phyloP scores from a whole-genome alignment of 192 early-diverging fungal species.

The Mortierella antarctica region DNA sequence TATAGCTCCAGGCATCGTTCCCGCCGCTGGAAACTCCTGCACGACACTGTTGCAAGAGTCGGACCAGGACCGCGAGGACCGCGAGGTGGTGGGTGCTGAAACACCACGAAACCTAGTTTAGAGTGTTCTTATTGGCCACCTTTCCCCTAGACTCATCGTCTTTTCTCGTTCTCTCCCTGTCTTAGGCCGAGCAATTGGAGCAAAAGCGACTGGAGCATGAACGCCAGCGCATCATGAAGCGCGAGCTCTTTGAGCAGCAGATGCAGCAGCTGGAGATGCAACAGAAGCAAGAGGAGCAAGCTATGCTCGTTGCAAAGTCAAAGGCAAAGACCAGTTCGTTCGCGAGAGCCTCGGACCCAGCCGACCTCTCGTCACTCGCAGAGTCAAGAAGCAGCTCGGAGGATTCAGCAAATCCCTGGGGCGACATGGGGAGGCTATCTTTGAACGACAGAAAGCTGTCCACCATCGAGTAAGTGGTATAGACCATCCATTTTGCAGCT shows the following conservation, averaged over 20 bases:
- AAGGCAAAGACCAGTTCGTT: constrained; percentile 31
- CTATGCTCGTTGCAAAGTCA: constrained; percentile 46
- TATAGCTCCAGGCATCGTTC: constrained; percentile 13
- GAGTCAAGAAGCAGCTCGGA: constrained; percentile 79
- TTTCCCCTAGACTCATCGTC: background rate
- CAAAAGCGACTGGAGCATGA: constrained; percentile 60
- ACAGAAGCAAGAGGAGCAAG: constrained; percentile 59
- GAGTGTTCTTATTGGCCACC: no score
- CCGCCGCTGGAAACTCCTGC: background rate
- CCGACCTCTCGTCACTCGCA: constrained; percentile 68
- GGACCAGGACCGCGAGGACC: constrained; percentile 36
- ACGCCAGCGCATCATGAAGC: constrained; percentile 53
- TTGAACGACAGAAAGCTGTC: constrained; percentile 52
- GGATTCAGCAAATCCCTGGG: constrained; percentile 58
- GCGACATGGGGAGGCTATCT: constrained; percentile 55
- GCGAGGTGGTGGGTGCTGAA: constrained; percentile 33
- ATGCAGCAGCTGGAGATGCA: constrained; percentile 62
- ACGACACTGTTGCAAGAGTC: constrained; percentile 1
- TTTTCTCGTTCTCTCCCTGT: background rate
- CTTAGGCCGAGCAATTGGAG: constrained; percentile 54
- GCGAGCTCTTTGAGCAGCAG: constrained; percentile 57
- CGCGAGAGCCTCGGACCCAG: constrained; percentile 26
- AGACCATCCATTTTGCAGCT: constrained; percentile 19
- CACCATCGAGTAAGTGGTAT: constrained; percentile 31
- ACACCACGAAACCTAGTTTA: constrained; percentile 58